Evolutionary conservation across 768 basidiomycete genomes (phyloP), one percentile per base, ranked within the genome.

Genomic region (Boletus rufocinnamomeus): DNA sequence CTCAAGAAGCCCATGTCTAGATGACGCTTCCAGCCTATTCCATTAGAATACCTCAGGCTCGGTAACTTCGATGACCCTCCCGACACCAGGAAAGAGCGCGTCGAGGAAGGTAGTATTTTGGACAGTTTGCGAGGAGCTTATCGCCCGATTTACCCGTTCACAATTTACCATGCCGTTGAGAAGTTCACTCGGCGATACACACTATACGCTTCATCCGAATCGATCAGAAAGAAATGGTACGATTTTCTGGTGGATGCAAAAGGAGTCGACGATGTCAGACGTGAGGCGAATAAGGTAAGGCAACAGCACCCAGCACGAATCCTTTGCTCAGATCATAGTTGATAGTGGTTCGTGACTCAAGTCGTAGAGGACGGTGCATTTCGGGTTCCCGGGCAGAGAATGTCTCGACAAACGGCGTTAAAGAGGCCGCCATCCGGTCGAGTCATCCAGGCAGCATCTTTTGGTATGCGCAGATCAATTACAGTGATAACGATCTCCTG

Each of bases 21-120:
- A 63, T 59, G 49, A 47, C 49, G 60, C 54, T 19, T 38, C 37
- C 61, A 93, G 92, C 92, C 92, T 30, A 82, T 94, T 54, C 88
- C 91, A 4, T 74, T 94, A 3, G 86, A 88, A 38, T 93, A 86
- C 62, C 80, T 94, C n/a, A 84, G 83, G 19, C 77, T 93, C 9
- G 90, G 82, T 30, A 74, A 80, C 17, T 94, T 93, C 67, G 76
- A 79, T 21, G 77, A 69, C 2, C 76, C 82, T 7, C 75, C 84
- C 6, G 92, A 91, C 62, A 77, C 72, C 49, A 83, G 89, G 35
- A 86, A 82, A 66, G 89, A 87, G 60, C 81, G 80, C 45, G 64
- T 76, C 17, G 86, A 88, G 50, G 85, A 84, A 49, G 81, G 83
- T 38, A 68, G 81, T 16, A 70, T 88, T 14, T 71, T 88, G 35